Base-by-base conservation (phyloP, 2,329 filamentous ascomycete genomes). In the Colletotrichum cereale region DNA sequence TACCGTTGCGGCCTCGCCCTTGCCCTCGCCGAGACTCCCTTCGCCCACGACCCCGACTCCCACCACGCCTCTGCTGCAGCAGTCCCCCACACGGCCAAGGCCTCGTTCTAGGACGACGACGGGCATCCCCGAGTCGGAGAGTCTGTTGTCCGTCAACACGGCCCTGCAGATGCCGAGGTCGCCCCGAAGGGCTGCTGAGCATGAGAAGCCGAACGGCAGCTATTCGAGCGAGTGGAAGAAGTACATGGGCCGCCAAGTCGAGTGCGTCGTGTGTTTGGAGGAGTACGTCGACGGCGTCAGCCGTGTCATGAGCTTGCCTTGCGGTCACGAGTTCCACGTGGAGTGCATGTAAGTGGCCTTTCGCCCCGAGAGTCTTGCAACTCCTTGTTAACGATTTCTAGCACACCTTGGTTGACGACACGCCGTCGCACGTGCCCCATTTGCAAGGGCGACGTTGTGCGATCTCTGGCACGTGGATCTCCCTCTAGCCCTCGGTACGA, bases 381-480 rank as follows among this genome's bases (percentile, higher is more conserved):
- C 42, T 57, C 29, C 57, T 34, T 42, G 74, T 79, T 77, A 76
- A 77, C 73, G 16, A 55, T 38, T 50, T 75, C 29, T 74, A 97
- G 95, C 79, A 98, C 96, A 5, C 96, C 96, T 2, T 99, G 96
- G 96, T 86, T 99, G 63, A 98, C 96, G 0, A 98, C 95, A 21
- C 91, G 96, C 60, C 92, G 96, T 74, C 92, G 96, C 74, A 99
- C 96, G n/a, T 99, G 96, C 77, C 96, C 96, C 0, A 98, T 99
- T 72, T 99, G 96, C 85, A 99, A 99, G 84, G 95, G 95, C 60
- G 96, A 99, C 79, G 96, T 99, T 44, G 96, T 99, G 21, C 85
- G 88, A 38, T 91, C 89, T 11, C 81, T 94, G 74, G 87, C 90
- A 24, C 86, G 85, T 40, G 85, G 86, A 12, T 83, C 84, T 18